A percentile compares a stretch with the other conserved stretches of the same genome.
Conservation (phyloP, 768 basidiomycete genomes). For the Tricholoma flavovirens region DNA sequence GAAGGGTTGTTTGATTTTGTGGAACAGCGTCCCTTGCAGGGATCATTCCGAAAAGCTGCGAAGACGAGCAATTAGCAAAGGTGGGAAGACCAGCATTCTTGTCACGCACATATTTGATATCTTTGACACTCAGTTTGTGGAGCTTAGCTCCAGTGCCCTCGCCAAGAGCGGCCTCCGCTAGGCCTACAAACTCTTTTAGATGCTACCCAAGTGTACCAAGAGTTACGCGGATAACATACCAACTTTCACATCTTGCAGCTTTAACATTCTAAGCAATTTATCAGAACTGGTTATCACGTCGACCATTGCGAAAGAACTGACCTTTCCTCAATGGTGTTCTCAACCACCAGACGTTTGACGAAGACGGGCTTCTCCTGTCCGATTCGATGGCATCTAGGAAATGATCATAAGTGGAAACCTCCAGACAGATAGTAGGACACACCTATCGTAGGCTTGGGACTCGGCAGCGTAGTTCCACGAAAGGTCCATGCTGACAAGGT, state of each 20-base stretch:
- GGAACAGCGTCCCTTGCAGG: slow-evolving; percentile 6
- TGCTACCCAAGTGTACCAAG: background rate
- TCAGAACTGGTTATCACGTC: background rate
- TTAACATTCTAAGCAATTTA: slow-evolving; percentile 46
- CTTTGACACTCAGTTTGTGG: slow-evolving; percentile 62
- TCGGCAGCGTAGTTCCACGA: slow-evolving; percentile 73
- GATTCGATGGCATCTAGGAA: slow-evolving; percentile 55
- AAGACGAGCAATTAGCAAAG: background rate
- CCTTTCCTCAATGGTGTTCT: slow-evolving; percentile 74
- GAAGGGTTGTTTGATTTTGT: background rate
- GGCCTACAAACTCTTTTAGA: slow-evolving; percentile 24
- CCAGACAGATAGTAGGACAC: background rate
- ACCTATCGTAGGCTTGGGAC: slow-evolving; percentile 55
- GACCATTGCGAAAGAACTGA: slow-evolving; percentile 22
- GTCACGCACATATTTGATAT: slow-evolving; percentile 53
- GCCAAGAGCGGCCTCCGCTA: slow-evolving; percentile 65
- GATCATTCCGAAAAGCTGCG: slow-evolving; percentile 34
- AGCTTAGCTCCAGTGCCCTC: slow-evolving; percentile 59
- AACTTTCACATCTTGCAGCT: slow-evolving; percentile 62
- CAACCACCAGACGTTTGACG: slow-evolving; percentile 62
- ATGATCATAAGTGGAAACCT: slow-evolving; percentile 23
- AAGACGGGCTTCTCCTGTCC: slow-evolving; percentile 66
- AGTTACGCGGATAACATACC: slow-evolving; percentile 26
- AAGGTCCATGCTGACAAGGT: slow-evolving; percentile 50
- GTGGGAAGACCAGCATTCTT: background rate